These are phyloP conservation scores for Flaveria bidentis DNA, from an alignment of 129 eudicot genomes.

Conservation along the genomic window DNA sequence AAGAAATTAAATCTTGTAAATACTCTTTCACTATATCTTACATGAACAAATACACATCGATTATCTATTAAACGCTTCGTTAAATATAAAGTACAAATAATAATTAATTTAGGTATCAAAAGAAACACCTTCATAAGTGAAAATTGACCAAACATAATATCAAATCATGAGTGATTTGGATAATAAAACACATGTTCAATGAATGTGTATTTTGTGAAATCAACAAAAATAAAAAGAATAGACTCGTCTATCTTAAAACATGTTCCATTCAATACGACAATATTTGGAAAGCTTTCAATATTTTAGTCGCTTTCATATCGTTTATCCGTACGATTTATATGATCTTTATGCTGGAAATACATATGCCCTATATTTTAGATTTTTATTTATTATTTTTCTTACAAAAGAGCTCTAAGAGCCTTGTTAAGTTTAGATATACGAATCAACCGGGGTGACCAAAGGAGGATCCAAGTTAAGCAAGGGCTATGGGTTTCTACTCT, in stretches of 20 bases:
- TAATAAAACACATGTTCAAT: not conserved
- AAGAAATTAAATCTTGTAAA: no score
- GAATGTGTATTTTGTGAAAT: not conserved
- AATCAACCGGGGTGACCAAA: no score
- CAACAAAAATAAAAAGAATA: slow-evolving; percentile 20
- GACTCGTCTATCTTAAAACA: slow-evolving; percentile 6
- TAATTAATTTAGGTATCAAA: no score
- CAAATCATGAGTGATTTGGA: not conserved
- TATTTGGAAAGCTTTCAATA: slow-evolving; percentile 27
- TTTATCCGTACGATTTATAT: slow-evolving; percentile 26
- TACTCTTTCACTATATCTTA: no score
- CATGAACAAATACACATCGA: no score
- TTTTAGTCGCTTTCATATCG: slow-evolving; percentile 25
- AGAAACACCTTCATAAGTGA: no score
- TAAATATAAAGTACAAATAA: no score
- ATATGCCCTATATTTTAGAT: not conserved
- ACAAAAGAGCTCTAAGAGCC: no score
- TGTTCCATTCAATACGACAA: slow-evolving; percentile 31
- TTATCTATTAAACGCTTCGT: no score
- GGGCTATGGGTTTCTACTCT: no score
- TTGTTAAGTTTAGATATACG: no score
- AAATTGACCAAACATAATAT: not conserved
- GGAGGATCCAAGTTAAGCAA: no score
- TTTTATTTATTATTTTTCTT: not conserved
- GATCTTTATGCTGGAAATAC: slow-evolving; percentile 20